Conservation (phyloP, 352 stramenopile species). For the Lagenidium giganteum region DNA sequence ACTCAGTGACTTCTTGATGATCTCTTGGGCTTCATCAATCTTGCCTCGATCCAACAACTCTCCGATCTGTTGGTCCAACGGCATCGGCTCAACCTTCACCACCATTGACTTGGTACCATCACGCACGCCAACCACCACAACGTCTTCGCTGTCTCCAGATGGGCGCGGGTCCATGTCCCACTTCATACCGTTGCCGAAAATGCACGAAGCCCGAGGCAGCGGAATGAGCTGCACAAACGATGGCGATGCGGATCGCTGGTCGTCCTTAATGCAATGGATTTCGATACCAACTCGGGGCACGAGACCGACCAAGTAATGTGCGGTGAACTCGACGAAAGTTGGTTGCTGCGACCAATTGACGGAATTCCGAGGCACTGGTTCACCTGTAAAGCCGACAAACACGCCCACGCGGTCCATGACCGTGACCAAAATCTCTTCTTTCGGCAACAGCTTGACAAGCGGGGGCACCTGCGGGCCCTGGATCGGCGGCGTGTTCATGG, state of each 20-base stretch:
- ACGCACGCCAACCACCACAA: conserved; percentile 69
- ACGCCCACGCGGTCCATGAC: conserved; percentile 83
- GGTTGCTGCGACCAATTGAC: conserved; percentile 80
- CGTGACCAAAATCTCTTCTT: conserved; percentile 79
- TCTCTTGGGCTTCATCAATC: conserved; percentile 80
- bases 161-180: conserved; percentile 84
- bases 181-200: conserved; percentile 90
- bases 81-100: conserved; percentile 84
- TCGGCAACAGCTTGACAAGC: conserved; percentile 76
- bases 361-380: conserved; percentile 76
- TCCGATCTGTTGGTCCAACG: conserved; percentile 76
- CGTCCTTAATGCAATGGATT: conserved; percentile 72
- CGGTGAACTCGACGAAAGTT: conserved; percentile 67
- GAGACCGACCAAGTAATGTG: conserved; percentile 71
- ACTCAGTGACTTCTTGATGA: conserved; percentile 79
- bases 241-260: too few relatives aligned
- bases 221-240: conserved; percentile 73
- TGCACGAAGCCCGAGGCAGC: conserved; percentile 51
- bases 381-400: conserved; percentile 74
- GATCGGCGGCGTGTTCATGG: conserved; percentile 68
- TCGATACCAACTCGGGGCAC: conserved; percentile 75
- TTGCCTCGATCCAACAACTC: conserved; percentile 80
- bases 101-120: conserved; percentile 72
- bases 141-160: conserved; percentile 68
- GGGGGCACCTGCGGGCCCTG: conserved; percentile 63